Evolutionary conservation across 805 yeast genomes (phyloP), one percentile per base, ranked within the genome.

Genomic region (Saccharomycopsis malanga): DNA sequence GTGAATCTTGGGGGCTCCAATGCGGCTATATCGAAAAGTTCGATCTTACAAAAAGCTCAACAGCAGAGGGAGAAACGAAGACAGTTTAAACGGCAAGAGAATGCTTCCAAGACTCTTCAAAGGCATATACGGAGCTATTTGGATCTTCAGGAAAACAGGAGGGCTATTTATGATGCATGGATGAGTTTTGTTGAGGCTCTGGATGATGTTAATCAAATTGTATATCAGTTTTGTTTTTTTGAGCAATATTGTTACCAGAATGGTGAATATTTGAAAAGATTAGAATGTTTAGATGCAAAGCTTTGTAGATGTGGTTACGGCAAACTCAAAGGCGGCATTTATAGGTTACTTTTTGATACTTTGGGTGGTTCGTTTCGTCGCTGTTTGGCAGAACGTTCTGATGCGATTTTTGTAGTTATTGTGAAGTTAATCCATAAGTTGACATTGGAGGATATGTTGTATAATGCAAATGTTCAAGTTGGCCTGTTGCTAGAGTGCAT

Each of bases 61-160:
- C 65, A 66, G 34, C 87, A 85, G 52, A 70, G 97, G 34, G 72
- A 70, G 49, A 73, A 72, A 50, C 72, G 97, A 48, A 88, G 84
- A 48, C 60, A 66, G 27, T 72, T 66, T 14, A 70, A 85, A 20
- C 57, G 60, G 12, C 73, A 70, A 42, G 74, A 71, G 34, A 66
- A 62, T 32, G 75, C 86, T 1, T 79, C 78, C 0, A 47, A 54
- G 1, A 45, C 61, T 4, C 60, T 89, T 32, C 91, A 83, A 57
- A 56, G 67, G 2, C 58, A 66, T 10, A 66, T 78, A 7, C 63
- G 79, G 21, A 59, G 70, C 17, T 65, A 65, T 45, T 42, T 72
- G 4, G 69, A 66, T 6, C 58, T 46, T 23, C 22, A 22, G 12
- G 6, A 30, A 3, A 34, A 15, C 12, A 39, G 34, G 20, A 3